Base-by-base conservation (phyloP, 163 green algal genomes). In the Volvox carteri region DNA sequence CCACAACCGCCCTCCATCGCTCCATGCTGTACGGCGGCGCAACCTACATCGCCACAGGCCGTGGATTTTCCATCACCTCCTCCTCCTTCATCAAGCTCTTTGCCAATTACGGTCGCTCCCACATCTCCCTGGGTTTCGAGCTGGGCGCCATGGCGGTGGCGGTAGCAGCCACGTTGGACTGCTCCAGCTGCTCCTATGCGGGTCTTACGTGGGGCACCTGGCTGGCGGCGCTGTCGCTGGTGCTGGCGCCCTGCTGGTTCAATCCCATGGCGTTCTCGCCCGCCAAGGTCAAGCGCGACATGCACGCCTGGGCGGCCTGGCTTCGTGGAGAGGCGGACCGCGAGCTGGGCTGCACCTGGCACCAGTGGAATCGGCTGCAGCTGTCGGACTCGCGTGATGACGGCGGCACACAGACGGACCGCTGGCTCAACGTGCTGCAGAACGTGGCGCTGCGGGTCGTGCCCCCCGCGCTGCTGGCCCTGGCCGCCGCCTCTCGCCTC, bases 11-110 rank as follows among this genome's bases (percentile, higher is more conserved):
- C 23, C 81, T 93, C 41, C 44, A 79, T 30, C 12, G 65, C 37
- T 94, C 95, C 75, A 89, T 97, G 52, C 78, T 91, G 68, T 97
- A 96, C 86, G 96, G 96, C 42, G 94, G 95, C n/a, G 95, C 94
- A 23, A 88, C 93, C 89, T 97, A 98, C 93, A 93, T 96, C 46
- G 92, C 92, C 79, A 97, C 95, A 8, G 95, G 95, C 30, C 92
- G 95, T 68, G 95, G 93, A 44, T 91, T 97, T 74, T 91, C 93
- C 72, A 94, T 96, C 92, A 95, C 93, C 23, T 92, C 92, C 48
- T 94, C 94, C 76, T 93, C 78, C 41, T 92, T 92, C 72, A 67
- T 95, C 44, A 93, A 94, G 68, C 84, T 96, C 81, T 97, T 95
- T 78, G 90, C 88, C 52, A 93, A 92, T 77, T 97, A 97, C 78